Evolutionary conservation across 768 basidiomycete genomes (phyloP).

Genomic region (Boletus sp.): DNA sequence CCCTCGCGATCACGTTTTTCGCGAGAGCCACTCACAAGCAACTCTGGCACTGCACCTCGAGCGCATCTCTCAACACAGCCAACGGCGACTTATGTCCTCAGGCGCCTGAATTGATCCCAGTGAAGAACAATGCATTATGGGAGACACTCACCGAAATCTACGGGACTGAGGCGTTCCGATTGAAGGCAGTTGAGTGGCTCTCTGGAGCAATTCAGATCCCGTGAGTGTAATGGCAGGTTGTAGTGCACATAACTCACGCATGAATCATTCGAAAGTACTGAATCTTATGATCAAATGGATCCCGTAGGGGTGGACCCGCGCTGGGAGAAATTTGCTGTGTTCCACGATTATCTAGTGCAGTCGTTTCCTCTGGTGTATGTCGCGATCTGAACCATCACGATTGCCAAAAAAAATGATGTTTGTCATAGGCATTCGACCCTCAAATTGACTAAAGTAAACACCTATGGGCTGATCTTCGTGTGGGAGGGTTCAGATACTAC

Average conservation of each 20-base stretch:
- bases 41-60: constrained; percentile 4
- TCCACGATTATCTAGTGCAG: constrained; percentile 52
- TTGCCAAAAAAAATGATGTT: neutral
- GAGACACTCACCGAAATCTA: constrained; percentile 28
- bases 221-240: constrained; percentile 27
- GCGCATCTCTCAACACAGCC: neutral
- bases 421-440: constrained; percentile 45
- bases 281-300: constrained; percentile 48
- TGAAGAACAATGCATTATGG: constrained; percentile 35
- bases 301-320: constrained; percentile 47
- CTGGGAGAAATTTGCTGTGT: constrained; percentile 51
- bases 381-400: neutral
- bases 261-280: constrained; percentile 37
- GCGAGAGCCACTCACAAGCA: neutral
- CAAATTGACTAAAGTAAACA: constrained; percentile 56
- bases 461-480: constrained; percentile 55
- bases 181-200: constrained; percentile 35
- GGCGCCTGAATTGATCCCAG: constrained; percentile 30
- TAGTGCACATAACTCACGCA: constrained; percentile 4
- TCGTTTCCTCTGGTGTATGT: constrained; percentile 63
- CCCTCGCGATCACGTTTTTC: constrained; percentile 16
- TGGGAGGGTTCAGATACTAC: constrained; percentile 50
- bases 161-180: constrained; percentile 35
- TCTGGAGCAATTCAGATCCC: constrained; percentile 39
- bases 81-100: constrained; percentile 34